A percentile compares a stretch with the other conserved stretches of the same genome.
phyloP scores from a whole-genome alignment of 331 rosid species.

The Saraca asoca region DNA sequence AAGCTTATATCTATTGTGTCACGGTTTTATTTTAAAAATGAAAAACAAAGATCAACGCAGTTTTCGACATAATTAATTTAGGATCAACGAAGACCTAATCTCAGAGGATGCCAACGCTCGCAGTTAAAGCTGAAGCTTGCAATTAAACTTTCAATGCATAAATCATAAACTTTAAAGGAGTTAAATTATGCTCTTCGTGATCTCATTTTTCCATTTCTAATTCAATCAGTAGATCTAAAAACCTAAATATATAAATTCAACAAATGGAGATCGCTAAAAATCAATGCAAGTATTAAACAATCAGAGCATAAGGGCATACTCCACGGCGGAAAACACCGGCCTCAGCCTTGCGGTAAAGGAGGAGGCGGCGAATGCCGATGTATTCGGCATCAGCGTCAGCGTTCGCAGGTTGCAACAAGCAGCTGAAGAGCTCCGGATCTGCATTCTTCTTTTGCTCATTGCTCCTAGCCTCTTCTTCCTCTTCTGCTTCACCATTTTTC shows the following conservation, averaged over 20 bases:
- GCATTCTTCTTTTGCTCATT: conserved; percentile 34
- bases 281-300: not conserved
- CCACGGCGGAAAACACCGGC: conserved; percentile 62
- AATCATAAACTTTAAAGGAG: not conserved
- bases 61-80: too few relatives aligned
- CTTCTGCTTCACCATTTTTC: conserved; percentile 31
- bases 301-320: conserved; percentile 45
- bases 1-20: not conserved
- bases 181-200: not conserved
- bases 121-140: not conserved
- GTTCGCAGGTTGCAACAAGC: conserved; percentile 70
- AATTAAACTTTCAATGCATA: not conserved
- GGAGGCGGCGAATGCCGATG: conserved; percentile 79
- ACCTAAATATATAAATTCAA: not conserved
- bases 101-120: not conserved
- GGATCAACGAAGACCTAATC: not conserved
- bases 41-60: too few relatives aligned
- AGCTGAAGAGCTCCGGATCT: conserved; percentile 72
- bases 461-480: conserved; percentile 18
- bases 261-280: not conserved
- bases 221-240: conserved; percentile 6
- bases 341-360: conserved; percentile 66
- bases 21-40: too few relatives aligned
- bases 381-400: conserved; percentile 60
- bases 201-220: conserved; percentile 15